phyloP scores from a whole-genome alignment of 2,329 filamentous ascomycete genomes.

The Phoma sp. region DNA sequence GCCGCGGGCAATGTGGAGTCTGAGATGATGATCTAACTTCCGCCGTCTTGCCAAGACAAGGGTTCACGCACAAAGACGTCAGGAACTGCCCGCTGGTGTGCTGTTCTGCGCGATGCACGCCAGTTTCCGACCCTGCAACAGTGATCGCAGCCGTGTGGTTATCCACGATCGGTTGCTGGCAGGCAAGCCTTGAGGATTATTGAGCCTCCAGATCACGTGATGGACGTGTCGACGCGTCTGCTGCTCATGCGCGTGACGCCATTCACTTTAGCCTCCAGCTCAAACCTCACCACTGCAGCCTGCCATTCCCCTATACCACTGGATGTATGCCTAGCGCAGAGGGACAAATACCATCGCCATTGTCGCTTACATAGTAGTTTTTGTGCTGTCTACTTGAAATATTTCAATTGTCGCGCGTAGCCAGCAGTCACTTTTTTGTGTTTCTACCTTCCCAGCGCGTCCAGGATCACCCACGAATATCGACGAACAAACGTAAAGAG shows the following conservation, averaged over 20 bases:
- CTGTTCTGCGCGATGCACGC: no score
- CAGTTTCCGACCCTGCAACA: no score
- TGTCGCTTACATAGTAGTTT: no score
- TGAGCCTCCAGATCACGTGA: slow-evolving; percentile 3
- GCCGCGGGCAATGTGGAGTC: slow-evolving; percentile 21
- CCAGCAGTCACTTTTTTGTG: no score
- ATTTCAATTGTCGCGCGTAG: no score
- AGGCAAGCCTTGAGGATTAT: no score
- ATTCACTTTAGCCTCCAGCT: slow-evolving; percentile 3
- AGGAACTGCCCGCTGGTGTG: background rate
- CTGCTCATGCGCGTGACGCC: slow-evolving; percentile 11
- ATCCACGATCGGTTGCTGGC: no score
- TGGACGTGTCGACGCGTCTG: slow-evolving; percentile 12
- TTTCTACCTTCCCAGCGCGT: no score
- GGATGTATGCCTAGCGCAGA: no score
- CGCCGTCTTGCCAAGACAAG: background rate
- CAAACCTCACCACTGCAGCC: background rate
- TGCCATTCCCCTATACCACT: background rate
- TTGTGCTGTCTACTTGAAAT: no score
- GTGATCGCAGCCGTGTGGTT: no score
- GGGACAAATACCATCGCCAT: no score
- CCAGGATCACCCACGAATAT: background rate
- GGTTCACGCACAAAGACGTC: background rate
- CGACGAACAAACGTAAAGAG: background rate
- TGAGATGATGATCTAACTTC: slow-evolving; percentile 2